Conservation (phyloP, 2,329 filamentous ascomycete species). For the Sarocladium strictum region DNA sequence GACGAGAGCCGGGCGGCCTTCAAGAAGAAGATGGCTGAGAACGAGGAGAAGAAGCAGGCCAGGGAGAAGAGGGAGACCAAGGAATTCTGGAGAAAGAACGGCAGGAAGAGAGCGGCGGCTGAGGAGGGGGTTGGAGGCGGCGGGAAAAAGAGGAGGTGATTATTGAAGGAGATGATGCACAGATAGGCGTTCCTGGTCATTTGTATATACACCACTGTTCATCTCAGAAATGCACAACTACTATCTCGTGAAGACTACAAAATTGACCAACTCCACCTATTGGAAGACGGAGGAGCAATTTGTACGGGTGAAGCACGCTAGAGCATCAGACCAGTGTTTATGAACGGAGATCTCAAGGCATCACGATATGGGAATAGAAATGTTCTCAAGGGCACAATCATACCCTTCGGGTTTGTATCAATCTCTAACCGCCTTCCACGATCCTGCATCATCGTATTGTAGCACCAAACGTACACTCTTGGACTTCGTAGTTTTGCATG, state of each 20-base stretch:
- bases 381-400: not conserved
- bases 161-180: not conserved
- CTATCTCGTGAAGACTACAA: too few relatives aligned
- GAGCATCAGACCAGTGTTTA: too few relatives aligned
- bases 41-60: slow-evolving; percentile 76
- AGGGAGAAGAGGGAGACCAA: slow-evolving; percentile 88
- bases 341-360: too few relatives aligned
- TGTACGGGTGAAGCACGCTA: not conserved
- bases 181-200: not conserved
- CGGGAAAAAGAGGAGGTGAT: slow-evolving; percentile 10
- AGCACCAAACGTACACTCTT: slow-evolving; percentile 4
- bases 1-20: slow-evolving; percentile 79
- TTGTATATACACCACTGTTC: not conserved
- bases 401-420: slow-evolving; percentile 4
- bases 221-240: not conserved
- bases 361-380: not conserved
- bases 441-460: not conserved
- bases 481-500: not conserved
- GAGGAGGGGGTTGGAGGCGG: slow-evolving; percentile 32
- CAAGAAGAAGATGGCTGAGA: slow-evolving; percentile 74
- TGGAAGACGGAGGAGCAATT: too few relatives aligned
- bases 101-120: slow-evolving; percentile 55
- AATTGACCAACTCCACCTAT: too few relatives aligned
- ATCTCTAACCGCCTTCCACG: slow-evolving; percentile 3
- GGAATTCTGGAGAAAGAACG: slow-evolving; percentile 89